phyloP scores from a whole-genome alignment of 768 basidiomycete species.

The Suillus ampliporus region DNA sequence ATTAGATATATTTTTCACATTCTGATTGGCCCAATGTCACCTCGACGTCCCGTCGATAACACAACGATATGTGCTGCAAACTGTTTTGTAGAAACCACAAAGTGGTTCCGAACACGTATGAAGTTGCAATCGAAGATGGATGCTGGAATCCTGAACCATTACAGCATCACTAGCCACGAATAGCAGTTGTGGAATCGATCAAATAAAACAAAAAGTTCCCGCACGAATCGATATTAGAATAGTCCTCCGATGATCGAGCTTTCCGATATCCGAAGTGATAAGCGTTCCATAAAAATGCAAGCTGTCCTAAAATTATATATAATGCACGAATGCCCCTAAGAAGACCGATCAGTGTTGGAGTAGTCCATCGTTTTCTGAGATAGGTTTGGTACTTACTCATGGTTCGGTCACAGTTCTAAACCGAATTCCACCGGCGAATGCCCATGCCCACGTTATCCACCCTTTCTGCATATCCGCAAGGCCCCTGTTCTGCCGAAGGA shows the following conservation, averaged over 20 bases:
- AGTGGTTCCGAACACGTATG: too few species aligned
- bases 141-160: not conserved
- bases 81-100: too few species aligned
- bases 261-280: not conserved
- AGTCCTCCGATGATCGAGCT: not conserved
- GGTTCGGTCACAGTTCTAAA: not conserved
- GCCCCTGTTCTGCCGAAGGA: conserved; percentile 29
- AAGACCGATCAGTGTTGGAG: not conserved
- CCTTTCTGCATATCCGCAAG: not conserved
- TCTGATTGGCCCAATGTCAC: not conserved
- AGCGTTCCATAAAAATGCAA: not conserved
- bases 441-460: conserved; percentile 2
- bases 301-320: not conserved
- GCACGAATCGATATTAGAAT: not conserved
- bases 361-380: not conserved
- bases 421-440: not conserved
- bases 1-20: not conserved
- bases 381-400: not conserved
- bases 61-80: not conserved
- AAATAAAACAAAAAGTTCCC: not conserved
- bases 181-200: not conserved
- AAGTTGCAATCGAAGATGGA: not conserved
- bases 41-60: too few species aligned
- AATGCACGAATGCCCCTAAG: not conserved
- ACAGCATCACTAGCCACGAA: not conserved